Conservation (phyloP, 352 stramenopile species). For the Phytophthora citrophthora region DNA sequence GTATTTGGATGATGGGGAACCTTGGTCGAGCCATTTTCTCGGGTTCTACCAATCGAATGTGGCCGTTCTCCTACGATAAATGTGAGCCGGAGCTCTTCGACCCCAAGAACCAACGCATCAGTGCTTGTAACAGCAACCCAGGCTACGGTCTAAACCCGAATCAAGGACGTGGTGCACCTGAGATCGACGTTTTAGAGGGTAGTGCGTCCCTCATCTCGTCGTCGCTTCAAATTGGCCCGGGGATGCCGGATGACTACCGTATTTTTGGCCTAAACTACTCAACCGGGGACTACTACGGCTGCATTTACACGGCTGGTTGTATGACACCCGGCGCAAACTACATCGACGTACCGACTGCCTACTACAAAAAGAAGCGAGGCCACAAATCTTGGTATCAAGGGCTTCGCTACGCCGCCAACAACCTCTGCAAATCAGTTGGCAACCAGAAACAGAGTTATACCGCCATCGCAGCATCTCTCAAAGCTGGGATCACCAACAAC, state of each 20-base stretch:
- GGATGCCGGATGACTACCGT: slow-evolving; percentile 64
- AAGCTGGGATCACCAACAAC: slow-evolving; percentile 46
- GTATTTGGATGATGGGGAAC: slow-evolving; percentile 95
- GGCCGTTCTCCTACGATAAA: slow-evolving; percentile 93
- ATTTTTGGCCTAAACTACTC: slow-evolving; percentile 44
- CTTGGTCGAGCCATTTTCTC: slow-evolving; percentile 93
- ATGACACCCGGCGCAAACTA: slow-evolving; percentile 50
- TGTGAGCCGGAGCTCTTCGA: slow-evolving; percentile 70
- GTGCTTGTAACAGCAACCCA: slow-evolving; percentile 85
- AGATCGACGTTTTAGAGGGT: slow-evolving; percentile 96
- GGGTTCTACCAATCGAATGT: slow-evolving; percentile 89
- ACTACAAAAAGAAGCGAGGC: slow-evolving; percentile 7
- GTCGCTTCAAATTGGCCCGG: slow-evolving; percentile 87
- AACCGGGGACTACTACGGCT: slow-evolving; percentile 28
- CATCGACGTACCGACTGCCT: slow-evolving; percentile 17
- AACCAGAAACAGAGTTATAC: slow-evolving; percentile 38
- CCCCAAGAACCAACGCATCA: slow-evolving; percentile 51
- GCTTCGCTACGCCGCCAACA: slow-evolving; percentile 59
- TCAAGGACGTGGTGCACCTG: slow-evolving; percentile 85
- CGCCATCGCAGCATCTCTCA: slow-evolving; percentile 35
- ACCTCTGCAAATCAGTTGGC: slow-evolving; percentile 35
- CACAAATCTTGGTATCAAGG: neutral
- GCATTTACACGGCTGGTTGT: slow-evolving; percentile 46
- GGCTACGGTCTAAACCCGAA: slow-evolving; percentile 90
- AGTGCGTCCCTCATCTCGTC: slow-evolving; percentile 81